Conservation (phyloP, 352 stramenopile genomes). For the Phytophthora hibernalis region DNA sequence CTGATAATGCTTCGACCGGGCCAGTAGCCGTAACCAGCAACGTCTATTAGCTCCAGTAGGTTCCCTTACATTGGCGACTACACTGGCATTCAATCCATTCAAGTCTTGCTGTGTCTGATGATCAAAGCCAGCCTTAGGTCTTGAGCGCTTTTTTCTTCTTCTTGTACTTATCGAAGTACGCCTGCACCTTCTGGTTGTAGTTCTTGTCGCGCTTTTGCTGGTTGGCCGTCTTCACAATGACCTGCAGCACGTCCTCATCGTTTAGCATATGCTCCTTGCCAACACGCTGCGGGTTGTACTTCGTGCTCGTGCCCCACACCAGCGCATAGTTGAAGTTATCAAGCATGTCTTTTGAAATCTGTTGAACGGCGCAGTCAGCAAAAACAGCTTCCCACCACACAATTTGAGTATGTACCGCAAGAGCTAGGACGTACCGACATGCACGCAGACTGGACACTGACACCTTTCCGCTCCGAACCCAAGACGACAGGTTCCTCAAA, state of each 20-base stretch:
- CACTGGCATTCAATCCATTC: slow-evolving; percentile 11
- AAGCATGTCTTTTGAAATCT: slow-evolving; percentile 93
- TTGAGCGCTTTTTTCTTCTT: slow-evolving; percentile 95
- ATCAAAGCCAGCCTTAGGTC: slow-evolving; percentile 52
- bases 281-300: slow-evolving; percentile 97
- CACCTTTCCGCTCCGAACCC: slow-evolving; percentile 85
- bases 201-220: slow-evolving; percentile 99
- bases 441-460: slow-evolving; percentile 81
- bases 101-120: slow-evolving; percentile 3
- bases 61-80: slow-evolving; percentile 21
- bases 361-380: background rate
- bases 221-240: slow-evolving; percentile 98
- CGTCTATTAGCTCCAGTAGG: slow-evolving; percentile 25
- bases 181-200: slow-evolving; percentile 96
- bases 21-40: slow-evolving; percentile 16
- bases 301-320: slow-evolving; percentile 98
- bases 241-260: slow-evolving; percentile 99
- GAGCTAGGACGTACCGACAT: slow-evolving; percentile 67
- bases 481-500: slow-evolving; percentile 87
- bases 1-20: slow-evolving; percentile 1
- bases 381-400: background rate
- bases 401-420: background rate
- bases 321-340: slow-evolving; percentile 98
- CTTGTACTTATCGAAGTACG: slow-evolving; percentile 97
- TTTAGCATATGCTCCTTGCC: slow-evolving; percentile 95